Percentiles rank a stretch among this genome's conserved stretches.
phyloP scores from a whole-genome alignment of 352 stramenopile species.

The Saprolegnia parasitica region DNA sequence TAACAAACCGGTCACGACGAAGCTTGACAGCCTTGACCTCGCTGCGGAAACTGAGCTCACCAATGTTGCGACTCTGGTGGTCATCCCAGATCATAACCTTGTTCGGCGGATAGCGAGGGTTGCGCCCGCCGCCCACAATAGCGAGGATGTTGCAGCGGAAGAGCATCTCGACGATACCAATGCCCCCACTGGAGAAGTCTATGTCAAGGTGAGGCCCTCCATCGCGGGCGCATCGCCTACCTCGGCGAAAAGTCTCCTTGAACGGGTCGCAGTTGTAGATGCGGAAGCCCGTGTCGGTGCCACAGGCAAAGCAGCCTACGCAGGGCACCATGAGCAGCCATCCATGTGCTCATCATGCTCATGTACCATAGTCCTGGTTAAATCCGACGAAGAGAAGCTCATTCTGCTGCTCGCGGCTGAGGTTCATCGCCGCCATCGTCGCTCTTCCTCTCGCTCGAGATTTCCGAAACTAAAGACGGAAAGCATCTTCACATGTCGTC shows the following conservation, averaged over 20 bases:
- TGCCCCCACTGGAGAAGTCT: constrained; percentile 93
- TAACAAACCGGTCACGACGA: constrained; percentile 83
- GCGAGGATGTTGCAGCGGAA: constrained; percentile 98
- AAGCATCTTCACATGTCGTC: constrained; percentile 1
- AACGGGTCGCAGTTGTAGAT: constrained; percentile 99
- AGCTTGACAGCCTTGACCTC: constrained; percentile 95
- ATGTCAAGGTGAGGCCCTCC: background rate
- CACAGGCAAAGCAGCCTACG: constrained; percentile 90
- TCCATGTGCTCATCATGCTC: constrained; percentile 6
- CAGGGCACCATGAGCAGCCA: background rate
- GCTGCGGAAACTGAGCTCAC: constrained; percentile 96
- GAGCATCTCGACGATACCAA: constrained; percentile 99
- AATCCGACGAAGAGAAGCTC: constrained; percentile 94
- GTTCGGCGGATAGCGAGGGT: constrained; percentile 93
- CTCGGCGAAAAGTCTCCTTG: constrained; percentile 94
- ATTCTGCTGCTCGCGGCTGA: constrained; percentile 85
- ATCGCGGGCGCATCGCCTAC: constrained; percentile 32
- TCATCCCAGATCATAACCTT: constrained; percentile 99
- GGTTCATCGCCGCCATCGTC: constrained; percentile 58
- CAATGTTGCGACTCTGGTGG: constrained; percentile 96
- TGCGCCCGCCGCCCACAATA: constrained; percentile 88
- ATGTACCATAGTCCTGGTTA: constrained; percentile 89
- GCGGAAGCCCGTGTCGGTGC: constrained; percentile 95
- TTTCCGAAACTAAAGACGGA: constrained; percentile 19
- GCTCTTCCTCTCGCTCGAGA: constrained; percentile 23